Percentiles rank a stretch among this genome's conserved stretches.
Evolutionary conservation across 257 asterid species (phyloP).

Genomic region (Parsonsia alboflavescens): DNA sequence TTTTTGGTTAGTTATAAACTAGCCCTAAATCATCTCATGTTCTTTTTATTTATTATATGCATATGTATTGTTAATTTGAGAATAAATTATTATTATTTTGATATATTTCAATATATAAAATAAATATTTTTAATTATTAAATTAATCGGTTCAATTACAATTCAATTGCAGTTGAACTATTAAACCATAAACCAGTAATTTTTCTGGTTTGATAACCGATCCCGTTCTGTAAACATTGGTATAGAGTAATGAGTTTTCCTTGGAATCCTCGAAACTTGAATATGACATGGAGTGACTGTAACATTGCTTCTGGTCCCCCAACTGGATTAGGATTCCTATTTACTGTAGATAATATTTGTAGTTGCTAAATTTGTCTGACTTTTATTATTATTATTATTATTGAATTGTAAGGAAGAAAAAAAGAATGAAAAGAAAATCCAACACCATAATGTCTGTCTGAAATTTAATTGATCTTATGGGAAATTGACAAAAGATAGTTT

Average conservation of each 20-base stretch:
- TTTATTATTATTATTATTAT: conserved; percentile 8
- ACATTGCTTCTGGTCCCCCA: conserved; percentile 61
- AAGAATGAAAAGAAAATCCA: background rate
- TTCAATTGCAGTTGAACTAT: too few species aligned
- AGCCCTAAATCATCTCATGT: too few species aligned
- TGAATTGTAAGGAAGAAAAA: background rate
- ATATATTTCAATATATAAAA: too few species aligned
- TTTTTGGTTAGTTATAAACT: too few species aligned
- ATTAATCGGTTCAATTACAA: too few species aligned
- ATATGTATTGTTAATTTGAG: too few species aligned
- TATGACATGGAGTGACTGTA: conserved; percentile 70
- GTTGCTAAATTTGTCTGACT: conserved; percentile 62
- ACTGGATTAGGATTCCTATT: conserved; percentile 42
- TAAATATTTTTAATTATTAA: too few species aligned
- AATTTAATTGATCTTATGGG: background rate
- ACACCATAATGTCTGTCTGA: background rate
- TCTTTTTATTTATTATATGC: too few species aligned
- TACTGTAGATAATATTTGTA: conserved; percentile 43
- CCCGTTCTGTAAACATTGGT: too few species aligned
- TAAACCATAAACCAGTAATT: too few species aligned
- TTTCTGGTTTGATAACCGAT: too few species aligned
- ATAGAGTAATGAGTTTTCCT: conserved; percentile 55
- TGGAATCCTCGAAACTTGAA: conserved; percentile 78
- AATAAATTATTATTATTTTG: too few species aligned
- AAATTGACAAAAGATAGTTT: background rate